These are phyloP conservation scores for Encephalitozoon romaleae DNA, from an alignment of 371 early-diverging fungal genomes.

Conservation along the genomic window DNA sequence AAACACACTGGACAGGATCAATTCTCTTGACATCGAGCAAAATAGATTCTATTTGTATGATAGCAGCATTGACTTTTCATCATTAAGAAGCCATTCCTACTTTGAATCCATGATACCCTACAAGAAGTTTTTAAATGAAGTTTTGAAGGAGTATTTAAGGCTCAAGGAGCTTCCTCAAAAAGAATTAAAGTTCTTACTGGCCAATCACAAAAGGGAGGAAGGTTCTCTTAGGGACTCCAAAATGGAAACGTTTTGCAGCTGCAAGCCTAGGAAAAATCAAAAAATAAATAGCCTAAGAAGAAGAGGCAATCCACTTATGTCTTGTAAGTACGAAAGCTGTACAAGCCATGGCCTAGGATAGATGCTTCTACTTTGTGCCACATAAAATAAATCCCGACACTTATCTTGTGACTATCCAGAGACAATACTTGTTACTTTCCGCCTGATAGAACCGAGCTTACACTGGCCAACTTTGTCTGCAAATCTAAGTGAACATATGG, in stretches of 20 bases:
- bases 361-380: not conserved
- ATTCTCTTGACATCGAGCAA: not conserved
- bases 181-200: not conserved
- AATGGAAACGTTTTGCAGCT: not conserved
- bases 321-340: not conserved
- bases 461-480: constrained; percentile 73
- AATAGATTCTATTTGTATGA: not conserved
- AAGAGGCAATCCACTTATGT: not conserved
- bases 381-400: not conserved
- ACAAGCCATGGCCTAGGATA: not conserved
- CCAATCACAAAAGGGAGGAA: not conserved
- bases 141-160: constrained; percentile 33
- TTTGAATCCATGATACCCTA: constrained; percentile 15
- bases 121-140: constrained; percentile 27
- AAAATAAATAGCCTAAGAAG: not conserved
- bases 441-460: constrained; percentile 29
- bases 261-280: not conserved
- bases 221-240: not conserved
- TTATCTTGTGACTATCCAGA: not conserved
- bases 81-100: not conserved
- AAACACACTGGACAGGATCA: not conserved
- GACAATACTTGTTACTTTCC: constrained; percentile 17
- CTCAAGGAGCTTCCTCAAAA: constrained; percentile 7
- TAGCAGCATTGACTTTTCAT: not conserved
- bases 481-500: constrained; percentile 81